Evolutionary conservation across 2,329 filamentous ascomycete genomes (phyloP).

Genomic region (Colletotrichum sublineola): DNA sequence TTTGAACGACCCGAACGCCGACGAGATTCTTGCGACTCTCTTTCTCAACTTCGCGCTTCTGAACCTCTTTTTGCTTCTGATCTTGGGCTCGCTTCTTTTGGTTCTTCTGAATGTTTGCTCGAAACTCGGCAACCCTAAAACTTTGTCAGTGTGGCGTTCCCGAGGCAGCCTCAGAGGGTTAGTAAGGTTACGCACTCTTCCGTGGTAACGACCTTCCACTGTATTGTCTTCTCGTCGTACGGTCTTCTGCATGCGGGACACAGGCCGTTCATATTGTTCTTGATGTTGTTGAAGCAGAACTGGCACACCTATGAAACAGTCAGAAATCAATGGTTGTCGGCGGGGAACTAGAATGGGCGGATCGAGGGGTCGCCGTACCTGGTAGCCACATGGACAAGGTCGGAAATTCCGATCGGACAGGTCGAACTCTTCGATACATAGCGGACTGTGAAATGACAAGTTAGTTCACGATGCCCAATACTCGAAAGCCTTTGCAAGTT

Average conservation of each 20-base stretch:
- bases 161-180: slow-evolving; percentile 10
- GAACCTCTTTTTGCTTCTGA: slow-evolving; percentile 90
- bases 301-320: slow-evolving; percentile 83
- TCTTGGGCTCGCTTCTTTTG: slow-evolving; percentile 90
- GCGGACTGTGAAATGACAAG: slow-evolving; percentile 72
- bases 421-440: slow-evolving; percentile 99
- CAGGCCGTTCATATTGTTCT: slow-evolving; percentile 96
- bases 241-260: slow-evolving; percentile 97
- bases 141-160: slow-evolving; percentile 45
- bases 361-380: slow-evolving; percentile 70
- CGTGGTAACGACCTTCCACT: slow-evolving; percentile 93
- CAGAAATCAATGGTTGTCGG: slow-evolving; percentile 18
- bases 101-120: slow-evolving; percentile 85
- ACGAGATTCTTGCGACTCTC: slow-evolving; percentile 96
- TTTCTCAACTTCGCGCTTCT: slow-evolving; percentile 96
- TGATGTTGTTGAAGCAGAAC: slow-evolving; percentile 99
- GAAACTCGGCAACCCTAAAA: slow-evolving; percentile 77
- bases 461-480: slow-evolving; percentile 45
- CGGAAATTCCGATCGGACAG: slow-evolving; percentile 97
- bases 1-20: slow-evolving; percentile 95
- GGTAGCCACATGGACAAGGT: slow-evolving; percentile 97
- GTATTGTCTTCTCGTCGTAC: slow-evolving; percentile 96
- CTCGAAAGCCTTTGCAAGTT: neutral
- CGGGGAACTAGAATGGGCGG: neutral
- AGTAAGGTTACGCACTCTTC: slow-evolving; percentile 82